Percentiles rank a stretch among this genome's conserved stretches.
These are phyloP conservation scores for Tricladium varicosporioides DNA, from an alignment of 2,329 filamentous ascomycete genomes.

Conservation along the genomic window DNA sequence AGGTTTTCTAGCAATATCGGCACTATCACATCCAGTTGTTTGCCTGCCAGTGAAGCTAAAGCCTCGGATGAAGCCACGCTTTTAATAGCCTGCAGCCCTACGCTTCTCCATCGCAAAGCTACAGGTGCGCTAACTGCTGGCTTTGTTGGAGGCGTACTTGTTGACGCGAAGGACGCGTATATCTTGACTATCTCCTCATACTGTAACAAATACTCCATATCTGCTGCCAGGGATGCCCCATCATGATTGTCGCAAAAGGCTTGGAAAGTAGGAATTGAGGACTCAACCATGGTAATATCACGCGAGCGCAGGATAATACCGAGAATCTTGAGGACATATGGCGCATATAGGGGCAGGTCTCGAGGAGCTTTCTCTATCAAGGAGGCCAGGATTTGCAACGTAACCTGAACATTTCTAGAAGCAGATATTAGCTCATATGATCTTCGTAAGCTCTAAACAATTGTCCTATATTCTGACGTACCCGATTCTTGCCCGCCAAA, in stretches of 20 bases:
- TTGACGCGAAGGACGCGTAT: slow-evolving; percentile 79
- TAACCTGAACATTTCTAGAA: slow-evolving; percentile 84
- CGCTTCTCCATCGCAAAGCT: slow-evolving; percentile 73
- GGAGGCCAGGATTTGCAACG: slow-evolving; percentile 85
- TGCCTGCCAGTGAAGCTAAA: slow-evolving; percentile 69
- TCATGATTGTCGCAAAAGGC: slow-evolving; percentile 89
- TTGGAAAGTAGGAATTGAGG: slow-evolving; percentile 81
- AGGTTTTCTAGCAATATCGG: slow-evolving; percentile 86
- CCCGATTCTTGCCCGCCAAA: slow-evolving; percentile 86
- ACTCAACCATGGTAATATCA: slow-evolving; percentile 91
- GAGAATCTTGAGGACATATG: slow-evolving; percentile 80
- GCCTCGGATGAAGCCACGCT: slow-evolving; percentile 78
- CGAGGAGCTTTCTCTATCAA: slow-evolving; percentile 91
- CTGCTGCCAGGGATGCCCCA: slow-evolving; percentile 77
- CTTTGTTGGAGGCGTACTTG: slow-evolving; percentile 50
- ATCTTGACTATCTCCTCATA: slow-evolving; percentile 79
- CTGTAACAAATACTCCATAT: slow-evolving; percentile 77
- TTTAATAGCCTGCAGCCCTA: slow-evolving; percentile 74
- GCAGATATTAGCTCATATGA: slow-evolving; percentile 15
- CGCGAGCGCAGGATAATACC: slow-evolving; percentile 78
- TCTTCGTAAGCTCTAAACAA: not conserved
- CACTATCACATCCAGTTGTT: slow-evolving; percentile 75
- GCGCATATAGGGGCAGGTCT: slow-evolving; percentile 85
- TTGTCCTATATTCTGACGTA: slow-evolving; percentile 42
- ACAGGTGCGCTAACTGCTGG: slow-evolving; percentile 66